These are phyloP conservation scores for Citrus medica DNA, from an alignment of 345 rosid species.

Conservation along the genomic window DNA sequence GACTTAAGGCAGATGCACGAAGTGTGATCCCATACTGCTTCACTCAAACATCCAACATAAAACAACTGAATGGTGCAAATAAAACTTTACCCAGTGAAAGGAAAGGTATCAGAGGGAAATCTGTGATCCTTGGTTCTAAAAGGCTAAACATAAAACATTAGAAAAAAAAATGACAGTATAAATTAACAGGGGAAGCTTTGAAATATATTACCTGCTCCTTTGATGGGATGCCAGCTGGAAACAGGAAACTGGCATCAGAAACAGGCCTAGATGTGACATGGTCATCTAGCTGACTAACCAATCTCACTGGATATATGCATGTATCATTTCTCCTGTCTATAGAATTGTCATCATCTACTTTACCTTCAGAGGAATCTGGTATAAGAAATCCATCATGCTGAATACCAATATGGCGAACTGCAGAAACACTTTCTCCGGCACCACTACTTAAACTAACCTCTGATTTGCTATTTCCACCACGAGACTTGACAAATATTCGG, in stretches of 20 bases:
- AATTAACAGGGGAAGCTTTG: neutral
- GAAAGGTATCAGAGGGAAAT: neutral
- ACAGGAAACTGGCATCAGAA: slow-evolving; percentile 21
- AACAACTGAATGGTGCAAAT: neutral
- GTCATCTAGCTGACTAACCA: slow-evolving; percentile 17
- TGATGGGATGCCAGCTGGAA: slow-evolving; percentile 18
- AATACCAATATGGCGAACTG: slow-evolving; percentile 29
- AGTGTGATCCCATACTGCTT: neutral
- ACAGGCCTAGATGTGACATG: slow-evolving; percentile 2
- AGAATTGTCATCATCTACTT: neutral
- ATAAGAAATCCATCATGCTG: slow-evolving; percentile 34
- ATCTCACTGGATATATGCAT: slow-evolving; percentile 6
- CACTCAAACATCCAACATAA: neutral
- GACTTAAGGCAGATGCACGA: neutral
- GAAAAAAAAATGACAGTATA: neutral
- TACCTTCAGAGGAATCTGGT: slow-evolving; percentile 22
- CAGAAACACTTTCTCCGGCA: slow-evolving; percentile 43
- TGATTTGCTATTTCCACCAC: slow-evolving; percentile 27
- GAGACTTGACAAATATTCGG: slow-evolving; percentile 41
- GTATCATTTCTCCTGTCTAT: slow-evolving; percentile 11
- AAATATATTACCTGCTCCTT: slow-evolving; percentile 26
- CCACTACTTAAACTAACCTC: slow-evolving; percentile 31
- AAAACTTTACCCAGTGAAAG: neutral
- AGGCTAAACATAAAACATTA: neutral
- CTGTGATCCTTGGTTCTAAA: neutral